phyloP scores from a whole-genome alignment of 2,329 filamentous ascomycete species.

The Cytospora chrysosperma region DNA sequence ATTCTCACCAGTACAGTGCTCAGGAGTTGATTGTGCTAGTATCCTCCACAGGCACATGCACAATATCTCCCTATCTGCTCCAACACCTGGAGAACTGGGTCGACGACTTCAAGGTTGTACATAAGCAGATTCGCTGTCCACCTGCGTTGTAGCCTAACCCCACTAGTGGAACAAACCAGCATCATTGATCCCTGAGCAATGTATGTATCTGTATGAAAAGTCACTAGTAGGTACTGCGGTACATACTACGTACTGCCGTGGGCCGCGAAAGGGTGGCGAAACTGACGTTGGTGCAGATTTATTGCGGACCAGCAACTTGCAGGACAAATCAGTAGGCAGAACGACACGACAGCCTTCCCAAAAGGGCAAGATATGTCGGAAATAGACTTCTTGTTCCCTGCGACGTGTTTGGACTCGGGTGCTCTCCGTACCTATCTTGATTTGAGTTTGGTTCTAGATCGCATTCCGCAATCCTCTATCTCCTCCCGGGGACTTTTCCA shows the following conservation, averaged over 20 bases:
- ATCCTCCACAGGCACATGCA: too few relatives aligned
- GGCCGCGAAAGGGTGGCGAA: not conserved
- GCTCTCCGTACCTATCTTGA: not conserved
- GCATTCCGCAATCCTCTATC: not conserved
- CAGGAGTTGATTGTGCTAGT: too few relatives aligned
- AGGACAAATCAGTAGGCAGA: not conserved
- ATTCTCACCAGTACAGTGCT: too few relatives aligned
- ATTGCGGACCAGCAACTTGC: not conserved
- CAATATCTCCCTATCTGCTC: too few relatives aligned
- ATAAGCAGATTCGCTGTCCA: too few relatives aligned
- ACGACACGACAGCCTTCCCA: not conserved
- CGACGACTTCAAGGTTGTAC: too few relatives aligned
- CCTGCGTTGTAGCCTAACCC: too few relatives aligned
- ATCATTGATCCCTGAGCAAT: too few relatives aligned
- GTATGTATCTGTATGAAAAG: too few relatives aligned
- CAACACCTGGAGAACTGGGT: too few relatives aligned
- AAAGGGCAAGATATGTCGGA: not conserved
- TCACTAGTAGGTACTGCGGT: not conserved
- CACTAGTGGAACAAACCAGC: too few relatives aligned
- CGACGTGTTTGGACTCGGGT: not conserved
- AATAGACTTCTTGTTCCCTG: not conserved
- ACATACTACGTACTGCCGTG: not conserved
- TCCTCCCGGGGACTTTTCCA: not conserved
- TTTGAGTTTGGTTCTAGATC: not conserved
- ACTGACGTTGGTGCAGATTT: not conserved